Evolutionary conservation across 495 filamentous ascomycete species (phyloP).

Genomic region (Pseudoneurospora amorphoporcata): DNA sequence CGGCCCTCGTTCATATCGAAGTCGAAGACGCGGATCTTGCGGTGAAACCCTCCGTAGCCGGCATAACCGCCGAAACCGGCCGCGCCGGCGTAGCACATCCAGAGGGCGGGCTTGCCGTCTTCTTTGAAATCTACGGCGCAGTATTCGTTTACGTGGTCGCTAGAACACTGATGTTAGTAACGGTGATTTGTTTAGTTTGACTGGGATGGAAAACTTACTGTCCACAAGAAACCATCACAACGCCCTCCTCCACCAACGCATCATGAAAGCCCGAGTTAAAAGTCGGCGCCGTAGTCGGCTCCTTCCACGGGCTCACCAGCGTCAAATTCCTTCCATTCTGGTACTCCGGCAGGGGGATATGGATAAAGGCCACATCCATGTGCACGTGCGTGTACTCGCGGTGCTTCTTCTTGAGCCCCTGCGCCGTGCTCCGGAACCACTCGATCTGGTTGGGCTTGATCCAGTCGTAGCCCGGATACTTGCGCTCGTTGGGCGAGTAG

Average conservation of each 20-base stretch:
- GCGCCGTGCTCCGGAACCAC: slow-evolving; percentile 77
- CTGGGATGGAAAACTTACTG: slow-evolving; percentile 49
- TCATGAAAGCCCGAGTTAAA: slow-evolving; percentile 85
- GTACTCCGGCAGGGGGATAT: slow-evolving; percentile 93
- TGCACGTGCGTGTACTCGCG: slow-evolving; percentile 81
- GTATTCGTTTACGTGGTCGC: slow-evolving; percentile 94
- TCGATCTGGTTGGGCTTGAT: slow-evolving; percentile 85
- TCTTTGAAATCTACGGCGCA: slow-evolving; percentile 58
- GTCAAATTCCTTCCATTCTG: slow-evolving; percentile 30
- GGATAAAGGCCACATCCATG: slow-evolving; percentile 94
- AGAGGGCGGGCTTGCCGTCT: slow-evolving; percentile 58
- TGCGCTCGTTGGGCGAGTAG: slow-evolving; percentile 81
- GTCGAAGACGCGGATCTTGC: slow-evolving; percentile 79
- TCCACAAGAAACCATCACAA: slow-evolving; percentile 80
- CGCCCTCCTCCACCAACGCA: slow-evolving; percentile 71
- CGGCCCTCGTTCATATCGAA: slow-evolving; percentile 81
- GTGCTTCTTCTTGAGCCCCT: slow-evolving; percentile 56
- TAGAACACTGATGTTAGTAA: slow-evolving; percentile 17
- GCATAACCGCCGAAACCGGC: slow-evolving; percentile 89
- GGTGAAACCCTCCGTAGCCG: slow-evolving; percentile 74
- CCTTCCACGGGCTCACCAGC: slow-evolving; percentile 56
- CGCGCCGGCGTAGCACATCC: slow-evolving; percentile 97
- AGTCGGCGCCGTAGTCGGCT: slow-evolving; percentile 70
- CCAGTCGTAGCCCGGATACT: slow-evolving; percentile 89
- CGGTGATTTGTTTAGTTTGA: not conserved